Base-by-base conservation (phyloP, 352 stramenopile species). In the Phytophthora pisi region DNA sequence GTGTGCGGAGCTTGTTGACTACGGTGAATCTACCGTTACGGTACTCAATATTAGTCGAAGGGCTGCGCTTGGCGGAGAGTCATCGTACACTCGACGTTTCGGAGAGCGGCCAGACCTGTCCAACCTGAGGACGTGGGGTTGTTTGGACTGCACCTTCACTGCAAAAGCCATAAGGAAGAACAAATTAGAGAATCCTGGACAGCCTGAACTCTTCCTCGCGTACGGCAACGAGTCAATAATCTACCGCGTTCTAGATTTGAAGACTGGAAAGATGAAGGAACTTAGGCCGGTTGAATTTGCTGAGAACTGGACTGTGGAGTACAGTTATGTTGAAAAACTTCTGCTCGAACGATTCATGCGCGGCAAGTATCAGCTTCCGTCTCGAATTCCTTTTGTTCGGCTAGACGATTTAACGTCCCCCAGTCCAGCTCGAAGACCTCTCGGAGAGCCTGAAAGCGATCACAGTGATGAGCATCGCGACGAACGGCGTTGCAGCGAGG, bases 101-200 rank as follows among this genome's bases (percentile, higher is more conserved):
- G 36, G 36, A 42, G 36, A 42, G 36, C 36, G 36, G 36, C 10
- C 36, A 2, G 36, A 42, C 36, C 36, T 42, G 36, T 42, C 36
- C 36, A 42, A n/a, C 36, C 36, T 42, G 36, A 42, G 36, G 36
- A 42, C 13, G 36, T 42, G 34, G 53, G 52, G 53, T 3, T 54
- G 53, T 54, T 50, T 53, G 18, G 53, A 49, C 3, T 63, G 30
- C 10, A 4, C 18, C 10, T 56, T 69, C 18, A 60, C 54, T 5
- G 24, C 26, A 5, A 69, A 64, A 28, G 24, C 64, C 1, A 34
- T 64, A 23, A 54, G 53, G 10, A 54, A 69, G 45, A 60, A 69
- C 20, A 62, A 45, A 20, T 8, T 30, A 18, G 50, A 59, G 18
- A 57, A 66, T 30, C 50, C 58, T 2, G 36, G 31, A 0, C 15